Evolutionary conservation across 352 stramenopile species (phyloP), one percentile per base, ranked within the genome.

Genomic region (Pythium brassicae): DNA sequence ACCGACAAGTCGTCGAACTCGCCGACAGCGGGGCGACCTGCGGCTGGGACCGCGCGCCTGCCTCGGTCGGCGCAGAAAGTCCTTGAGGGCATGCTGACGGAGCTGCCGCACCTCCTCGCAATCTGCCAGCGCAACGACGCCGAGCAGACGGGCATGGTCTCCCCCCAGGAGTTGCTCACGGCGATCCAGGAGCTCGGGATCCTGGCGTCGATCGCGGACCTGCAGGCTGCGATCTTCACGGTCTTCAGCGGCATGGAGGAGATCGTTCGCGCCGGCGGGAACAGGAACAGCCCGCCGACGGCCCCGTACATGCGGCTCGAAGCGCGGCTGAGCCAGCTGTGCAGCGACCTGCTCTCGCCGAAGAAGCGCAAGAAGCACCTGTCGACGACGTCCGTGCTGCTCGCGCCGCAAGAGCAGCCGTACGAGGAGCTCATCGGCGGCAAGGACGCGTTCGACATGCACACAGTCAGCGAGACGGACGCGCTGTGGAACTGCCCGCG

Each of bases 51-150:
- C 32, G 14, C 32, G 8, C 32, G 50, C 2, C 35, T 63, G 23
- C 23, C 74, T 27, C 78, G 80, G 0, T 83, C 80, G 1, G 80
- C 86, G 4, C 80, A 91, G 50, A 91, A 91, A 52, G 71, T 88
- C 32, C 63, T 89, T 11, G 80, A 91, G 43, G 74, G 66, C 39
- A 86, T 91, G 78, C 53, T 89, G 11, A 45, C 72, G 1, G 63
- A 86, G 10, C 56, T 82, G 8, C 62, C 73, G 4, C 57, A 57
- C 12, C 52, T 89, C 3, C 35, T 76, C n/a, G 45, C 66, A 19
- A 78, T 83, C 27, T 89, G 74, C 42, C 54, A 85, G 50, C 66
- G 67, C 14, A 73, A 65, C 32, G 79, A 87, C 57, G 29, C 55
- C 1, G 59, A 72, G 2, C 69, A 71, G n/a, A 81, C 62, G 11